Evolutionary conservation across 148 eudicot species (phyloP).

Genomic region (Dysphania ambrosioides): DNA sequence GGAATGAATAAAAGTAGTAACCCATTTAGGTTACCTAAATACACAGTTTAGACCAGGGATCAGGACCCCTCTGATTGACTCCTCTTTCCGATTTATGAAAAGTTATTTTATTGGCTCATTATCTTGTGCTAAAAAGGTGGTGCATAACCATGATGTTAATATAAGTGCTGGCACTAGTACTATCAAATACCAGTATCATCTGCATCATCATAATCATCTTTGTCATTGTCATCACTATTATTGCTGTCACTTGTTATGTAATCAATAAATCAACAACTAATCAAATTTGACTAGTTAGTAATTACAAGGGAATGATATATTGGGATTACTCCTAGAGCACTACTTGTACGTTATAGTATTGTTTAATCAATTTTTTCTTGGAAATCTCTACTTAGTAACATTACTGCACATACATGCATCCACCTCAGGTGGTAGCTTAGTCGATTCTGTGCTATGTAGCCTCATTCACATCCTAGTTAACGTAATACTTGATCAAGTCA

Average conservation of each 20-base stretch:
- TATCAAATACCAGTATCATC: not conserved
- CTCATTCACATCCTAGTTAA: not conserved
- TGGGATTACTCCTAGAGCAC: not conserved
- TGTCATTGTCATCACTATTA: constrained; percentile 1
- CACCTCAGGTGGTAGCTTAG: not conserved
- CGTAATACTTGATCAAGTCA: not conserved
- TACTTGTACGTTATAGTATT: not conserved
- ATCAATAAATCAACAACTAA: not conserved
- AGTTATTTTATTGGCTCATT: not conserved
- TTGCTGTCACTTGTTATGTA: constrained; percentile 10
- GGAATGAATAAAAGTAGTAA: not conserved
- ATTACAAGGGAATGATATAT: not conserved
- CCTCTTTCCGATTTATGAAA: not conserved
- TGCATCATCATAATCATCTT: not conserved
- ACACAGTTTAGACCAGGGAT: not conserved
- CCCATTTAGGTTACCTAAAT: not conserved
- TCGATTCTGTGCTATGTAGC: not conserved
- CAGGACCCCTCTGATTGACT: too few relatives aligned
- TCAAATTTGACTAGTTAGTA: not conserved
- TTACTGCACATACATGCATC: constrained; percentile 14
- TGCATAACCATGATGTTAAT: constrained; percentile 1
- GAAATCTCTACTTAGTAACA: not conserved
- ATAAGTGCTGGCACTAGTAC: not conserved
- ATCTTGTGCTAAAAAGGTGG: not conserved
- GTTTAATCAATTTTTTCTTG: not conserved